phyloP scores from a whole-genome alignment of 2,329 filamentous ascomycete species.

The Pseudogymnoascus sp. region DNA sequence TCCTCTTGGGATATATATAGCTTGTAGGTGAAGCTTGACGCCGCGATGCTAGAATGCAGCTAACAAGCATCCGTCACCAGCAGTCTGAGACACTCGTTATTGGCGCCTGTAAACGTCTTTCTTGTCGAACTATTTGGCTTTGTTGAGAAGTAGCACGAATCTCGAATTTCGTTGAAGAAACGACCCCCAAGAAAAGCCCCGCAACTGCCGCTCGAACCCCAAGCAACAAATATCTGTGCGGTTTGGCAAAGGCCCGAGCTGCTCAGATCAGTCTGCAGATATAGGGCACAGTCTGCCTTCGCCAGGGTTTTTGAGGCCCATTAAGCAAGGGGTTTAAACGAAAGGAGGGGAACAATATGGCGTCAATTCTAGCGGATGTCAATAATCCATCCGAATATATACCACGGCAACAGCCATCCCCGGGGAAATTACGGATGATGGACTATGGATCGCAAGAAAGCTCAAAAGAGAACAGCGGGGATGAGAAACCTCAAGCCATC shows the following conservation, averaged over 20 bases:
- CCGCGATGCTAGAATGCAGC: background rate
- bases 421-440: background rate
- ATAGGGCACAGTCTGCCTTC: background rate
- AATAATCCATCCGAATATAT: background rate
- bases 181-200: background rate
- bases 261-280: background rate
- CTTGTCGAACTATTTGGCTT: background rate
- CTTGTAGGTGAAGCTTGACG: background rate
- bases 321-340: conserved; percentile 7
- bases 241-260: background rate
- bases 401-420: background rate
- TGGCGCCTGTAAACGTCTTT: conserved; percentile 1
- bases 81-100: background rate
- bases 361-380: background rate
- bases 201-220: background rate
- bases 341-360: conserved; percentile 2
- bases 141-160: background rate
- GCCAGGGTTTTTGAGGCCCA: background rate
- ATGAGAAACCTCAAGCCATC: background rate
- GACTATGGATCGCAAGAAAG: background rate
- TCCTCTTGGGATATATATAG: background rate
- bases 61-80: background rate
- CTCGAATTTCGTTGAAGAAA: background rate
- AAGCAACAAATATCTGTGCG: background rate
- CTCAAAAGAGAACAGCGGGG: background rate